Evolutionary conservation across 305 asterid genomes (phyloP), one percentile per base, ranked within the genome.

Genomic region (Rubia occidens): DNA sequence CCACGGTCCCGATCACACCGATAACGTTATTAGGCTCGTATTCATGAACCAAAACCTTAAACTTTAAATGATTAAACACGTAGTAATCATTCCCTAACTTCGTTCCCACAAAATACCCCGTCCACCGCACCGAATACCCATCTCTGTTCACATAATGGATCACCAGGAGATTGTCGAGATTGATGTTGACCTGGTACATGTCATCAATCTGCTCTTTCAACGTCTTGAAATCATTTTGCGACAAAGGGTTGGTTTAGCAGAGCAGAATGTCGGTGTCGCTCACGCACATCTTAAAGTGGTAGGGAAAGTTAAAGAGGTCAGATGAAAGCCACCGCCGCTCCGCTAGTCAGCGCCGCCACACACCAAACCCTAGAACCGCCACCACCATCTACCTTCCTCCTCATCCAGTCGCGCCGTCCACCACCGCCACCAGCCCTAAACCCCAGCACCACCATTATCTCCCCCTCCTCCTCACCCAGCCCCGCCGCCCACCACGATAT

Each of bases 91-190:
- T 56, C 20, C 74, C 62, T 20, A 72, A 66, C 66, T 72, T 76
- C 35, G 72, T 66, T 11, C 85, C 82, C 18, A 81, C 64, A 0
- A 83, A 83, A 60, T 76, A 78, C 42, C 85, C 85, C 0, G 81
- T 78, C 83, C 83, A 81, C 73, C 79, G 69, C 15, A 76, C 72
- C 29, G 69, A 18, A 47, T 68, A 76, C 1, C 81, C 83, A 49
- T 78, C 81, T 37, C 53, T 74, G 11, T 35, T 71, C 72, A 74
- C 58, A 61, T 78, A 78, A 7, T 79, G 67, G 29, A 81, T 74
- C 0, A 74, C 85, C 0, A 76, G 85, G 40, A 81, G 80, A 29
- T 81, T 81, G 54, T 81, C 85, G 11, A 81, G 85, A 66, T 42
- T 81, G 6, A 78, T 47, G 63, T 78, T 81, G 4, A 81, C 83